Conservation (phyloP, 331 rosid species). For the Malus hybrid region DNA sequence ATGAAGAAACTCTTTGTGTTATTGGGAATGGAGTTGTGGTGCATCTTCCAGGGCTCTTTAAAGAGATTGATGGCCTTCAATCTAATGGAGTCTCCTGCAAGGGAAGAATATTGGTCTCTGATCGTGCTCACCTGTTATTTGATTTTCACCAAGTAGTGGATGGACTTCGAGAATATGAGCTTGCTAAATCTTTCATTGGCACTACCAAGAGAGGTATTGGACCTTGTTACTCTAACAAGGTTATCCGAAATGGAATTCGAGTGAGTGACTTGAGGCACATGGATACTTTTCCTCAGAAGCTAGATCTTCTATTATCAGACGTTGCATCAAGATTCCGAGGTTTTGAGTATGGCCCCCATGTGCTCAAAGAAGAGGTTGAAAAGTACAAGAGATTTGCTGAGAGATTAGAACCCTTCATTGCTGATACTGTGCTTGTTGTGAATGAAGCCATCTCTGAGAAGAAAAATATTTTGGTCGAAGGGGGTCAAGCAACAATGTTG, state of each 20-base stretch:
- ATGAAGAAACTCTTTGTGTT: slow-evolving; percentile 81
- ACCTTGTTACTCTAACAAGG: slow-evolving; percentile 90
- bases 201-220: slow-evolving; percentile 99
- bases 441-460: slow-evolving; percentile 67
- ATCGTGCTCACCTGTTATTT: slow-evolving; percentile 83
- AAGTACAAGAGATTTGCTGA: slow-evolving; percentile 83
- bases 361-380: slow-evolving; percentile 80
- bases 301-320: slow-evolving; percentile 66
- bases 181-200: slow-evolving; percentile 89
- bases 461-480: slow-evolving; percentile 91
- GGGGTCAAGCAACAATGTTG: slow-evolving; percentile 96
- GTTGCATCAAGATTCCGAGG: slow-evolving; percentile 70
- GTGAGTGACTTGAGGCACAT: slow-evolving; percentile 83
- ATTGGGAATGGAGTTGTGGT: slow-evolving; percentile 95
- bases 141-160: slow-evolving; percentile 93
- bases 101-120: slow-evolving; percentile 88
- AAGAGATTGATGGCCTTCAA: slow-evolving; percentile 80
- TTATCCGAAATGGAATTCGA: slow-evolving; percentile 78
- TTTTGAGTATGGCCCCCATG: slow-evolving; percentile 60
- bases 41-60: slow-evolving; percentile 72
- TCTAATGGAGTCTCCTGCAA: slow-evolving; percentile 75
- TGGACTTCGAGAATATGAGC: slow-evolving; percentile 81
- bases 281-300: slow-evolving; percentile 83
- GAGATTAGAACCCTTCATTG: slow-evolving; percentile 85
- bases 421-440: slow-evolving; percentile 75